A percentile compares a stretch with the other conserved stretches of the same genome.
phyloP scores from a whole-genome alignment of 2,329 filamentous ascomycete genomes.

The Xylariaceae sp. region DNA sequence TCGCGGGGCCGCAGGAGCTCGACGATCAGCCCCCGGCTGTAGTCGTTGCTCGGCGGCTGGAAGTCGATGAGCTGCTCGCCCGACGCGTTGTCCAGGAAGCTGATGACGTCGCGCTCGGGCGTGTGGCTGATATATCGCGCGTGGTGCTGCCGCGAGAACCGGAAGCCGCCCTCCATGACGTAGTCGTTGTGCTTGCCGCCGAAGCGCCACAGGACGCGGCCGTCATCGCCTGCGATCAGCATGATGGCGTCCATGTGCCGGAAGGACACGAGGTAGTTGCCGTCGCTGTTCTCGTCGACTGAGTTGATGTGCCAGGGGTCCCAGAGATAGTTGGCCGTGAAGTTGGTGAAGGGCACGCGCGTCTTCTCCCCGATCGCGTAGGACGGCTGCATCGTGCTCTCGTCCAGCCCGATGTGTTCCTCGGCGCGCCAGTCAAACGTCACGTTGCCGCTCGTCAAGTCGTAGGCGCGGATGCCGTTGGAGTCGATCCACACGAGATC shows the following conservation, averaged over 20 bases:
- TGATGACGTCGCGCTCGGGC: constrained; percentile 4
- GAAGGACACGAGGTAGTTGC: constrained; percentile 4
- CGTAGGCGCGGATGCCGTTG: constrained; percentile 4
- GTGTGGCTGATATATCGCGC: constrained; percentile 4
- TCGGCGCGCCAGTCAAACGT: constrained; percentile 7
- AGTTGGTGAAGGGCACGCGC: constrained; percentile 5
- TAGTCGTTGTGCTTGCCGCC: constrained; percentile 6
- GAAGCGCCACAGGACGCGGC: constrained; percentile 5
- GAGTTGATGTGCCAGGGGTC: constrained; percentile 8
- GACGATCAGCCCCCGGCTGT: constrained; percentile 4
- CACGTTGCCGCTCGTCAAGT: constrained; percentile 5
- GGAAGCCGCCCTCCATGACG: constrained; percentile 3
- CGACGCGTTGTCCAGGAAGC: constrained; percentile 5
- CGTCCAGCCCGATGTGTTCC: constrained; percentile 2
- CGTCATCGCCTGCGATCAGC: constrained; percentile 6
- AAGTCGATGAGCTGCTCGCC: constrained; percentile 3
- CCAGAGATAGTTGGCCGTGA: constrained; percentile 2
- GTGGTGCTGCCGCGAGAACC: constrained; percentile 4
- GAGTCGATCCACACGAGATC: constrained; percentile 7
- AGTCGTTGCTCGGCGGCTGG: constrained; percentile 1
- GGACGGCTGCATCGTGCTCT: constrained; percentile 3
- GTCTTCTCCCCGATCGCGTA: constrained; percentile 2
- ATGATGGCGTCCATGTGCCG: constrained; percentile 6
- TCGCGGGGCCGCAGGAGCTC: constrained; percentile 4
- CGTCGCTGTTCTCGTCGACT: constrained; percentile 4